Percentiles rank a stretch among this genome's conserved stretches.
These are phyloP conservation scores for Candida adriatica DNA, from an alignment of 805 yeast species.

Conservation along the genomic window DNA sequence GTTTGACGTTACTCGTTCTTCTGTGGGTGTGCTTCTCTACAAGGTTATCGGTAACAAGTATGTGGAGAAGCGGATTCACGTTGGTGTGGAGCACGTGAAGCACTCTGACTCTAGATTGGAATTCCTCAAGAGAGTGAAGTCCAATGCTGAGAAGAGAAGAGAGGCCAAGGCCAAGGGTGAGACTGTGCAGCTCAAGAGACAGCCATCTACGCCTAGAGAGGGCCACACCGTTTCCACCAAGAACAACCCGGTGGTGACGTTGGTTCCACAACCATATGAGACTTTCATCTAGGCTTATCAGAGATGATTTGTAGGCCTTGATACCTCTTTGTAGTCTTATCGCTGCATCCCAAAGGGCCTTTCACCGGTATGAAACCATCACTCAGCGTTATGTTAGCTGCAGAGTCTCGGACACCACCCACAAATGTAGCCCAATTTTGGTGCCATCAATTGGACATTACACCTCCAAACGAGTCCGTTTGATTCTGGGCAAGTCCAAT, in stretches of 20 bases:
- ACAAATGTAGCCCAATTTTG: too few species aligned
- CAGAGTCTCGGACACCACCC: too few species aligned
- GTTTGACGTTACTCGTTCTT: conserved; percentile 95
- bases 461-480: too few species aligned
- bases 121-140: conserved; percentile 94
- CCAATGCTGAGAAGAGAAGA: conserved; percentile 81
- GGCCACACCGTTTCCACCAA: conserved; percentile 74
- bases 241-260: conserved; percentile 80
- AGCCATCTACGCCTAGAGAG: conserved; percentile 93
- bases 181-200: conserved; percentile 88
- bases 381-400: too few species aligned
- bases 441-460: too few species aligned
- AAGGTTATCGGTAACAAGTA: conserved; percentile 97
- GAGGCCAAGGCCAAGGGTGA: conserved; percentile 93
- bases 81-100: conserved; percentile 96
- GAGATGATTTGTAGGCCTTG: too few species aligned
- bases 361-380: too few species aligned
- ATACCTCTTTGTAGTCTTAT: too few species aligned
- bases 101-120: conserved; percentile 99
- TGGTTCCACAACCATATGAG: conserved; percentile 98
- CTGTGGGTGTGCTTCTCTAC: conserved; percentile 95
- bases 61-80: conserved; percentile 94
- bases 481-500: too few species aligned
- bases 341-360: too few species aligned
- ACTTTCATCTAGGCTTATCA: conserved; percentile 98